A percentile compares a stretch with the other conserved stretches of the same genome.
These are phyloP conservation scores for Thalassiosira livingstoniorum DNA, from an alignment of 352 stramenopile species.

Conservation along the genomic window DNA sequence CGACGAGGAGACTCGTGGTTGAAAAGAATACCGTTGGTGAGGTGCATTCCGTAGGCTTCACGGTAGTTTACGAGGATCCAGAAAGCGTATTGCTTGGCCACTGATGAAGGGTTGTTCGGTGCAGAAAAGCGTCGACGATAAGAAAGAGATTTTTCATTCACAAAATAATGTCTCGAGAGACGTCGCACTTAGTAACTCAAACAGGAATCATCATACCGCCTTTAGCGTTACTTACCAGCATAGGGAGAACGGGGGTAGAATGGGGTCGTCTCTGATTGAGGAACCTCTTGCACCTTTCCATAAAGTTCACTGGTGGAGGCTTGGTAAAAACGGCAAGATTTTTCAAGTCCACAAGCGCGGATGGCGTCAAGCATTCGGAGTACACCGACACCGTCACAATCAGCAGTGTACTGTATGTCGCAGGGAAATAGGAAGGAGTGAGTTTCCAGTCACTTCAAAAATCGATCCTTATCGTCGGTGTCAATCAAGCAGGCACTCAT, in stretches of 20 bases:
- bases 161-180: too few species aligned
- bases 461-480: too few species aligned
- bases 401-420: constrained; percentile 92
- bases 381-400: constrained; percentile 95
- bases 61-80: constrained; percentile 99
- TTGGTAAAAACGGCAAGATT: constrained; percentile 91
- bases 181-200: too few species aligned
- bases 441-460: constrained; percentile 3
- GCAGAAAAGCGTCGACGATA: too few species aligned
- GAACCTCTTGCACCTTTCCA: constrained; percentile 96
- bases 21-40: constrained; percentile 99
- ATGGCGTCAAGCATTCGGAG: constrained; percentile 98
- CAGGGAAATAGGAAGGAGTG: constrained; percentile 1
- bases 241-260: constrained; percentile 99
- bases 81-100: constrained; percentile 98
- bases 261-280: constrained; percentile 95
- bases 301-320: constrained; percentile 98
- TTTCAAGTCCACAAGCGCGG: constrained; percentile 90
- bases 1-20: constrained; percentile 99
- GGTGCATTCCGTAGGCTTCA: constrained; percentile 94
- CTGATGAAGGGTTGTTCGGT: too few species aligned
- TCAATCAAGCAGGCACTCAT: neutral
- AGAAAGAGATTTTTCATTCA: too few species aligned
- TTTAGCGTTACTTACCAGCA: constrained; percentile 79
- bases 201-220: constrained; percentile 13